Percentiles rank a stretch among this genome's conserved stretches.
These are phyloP conservation scores for Annulohypoxylon bovei DNA, from an alignment of 495 filamentous ascomycete genomes.

Conservation along the genomic window DNA sequence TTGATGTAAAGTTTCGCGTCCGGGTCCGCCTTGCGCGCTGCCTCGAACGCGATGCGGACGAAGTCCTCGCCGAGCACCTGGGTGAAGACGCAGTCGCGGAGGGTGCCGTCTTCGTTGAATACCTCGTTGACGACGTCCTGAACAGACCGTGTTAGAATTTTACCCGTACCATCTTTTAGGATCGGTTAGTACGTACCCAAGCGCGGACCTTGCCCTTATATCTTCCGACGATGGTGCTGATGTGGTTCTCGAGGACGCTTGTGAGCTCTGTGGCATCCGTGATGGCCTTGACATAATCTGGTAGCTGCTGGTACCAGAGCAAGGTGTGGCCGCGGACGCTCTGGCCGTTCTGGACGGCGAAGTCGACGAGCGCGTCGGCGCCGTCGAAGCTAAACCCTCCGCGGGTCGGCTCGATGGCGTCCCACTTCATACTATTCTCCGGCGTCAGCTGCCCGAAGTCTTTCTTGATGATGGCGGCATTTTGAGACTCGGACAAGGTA, in stretches of 20 bases:
- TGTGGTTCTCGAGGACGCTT: slow-evolving; percentile 56
- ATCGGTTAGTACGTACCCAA: slow-evolving; percentile 52
- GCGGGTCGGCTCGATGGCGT: slow-evolving; percentile 59
- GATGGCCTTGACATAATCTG: slow-evolving; percentile 59
- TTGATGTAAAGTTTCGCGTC: slow-evolving; percentile 72
- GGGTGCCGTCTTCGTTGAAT: slow-evolving; percentile 68
- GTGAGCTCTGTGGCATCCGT: slow-evolving; percentile 56
- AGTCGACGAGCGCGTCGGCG: slow-evolving; percentile 60
- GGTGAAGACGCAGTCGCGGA: slow-evolving; percentile 67
- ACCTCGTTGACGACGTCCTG: slow-evolving; percentile 73
- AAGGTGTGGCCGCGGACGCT: slow-evolving; percentile 63
- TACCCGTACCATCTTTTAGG: not conserved
- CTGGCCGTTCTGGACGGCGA: slow-evolving; percentile 57
- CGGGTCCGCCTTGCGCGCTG: slow-evolving; percentile 67
- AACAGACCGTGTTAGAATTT: not conserved
- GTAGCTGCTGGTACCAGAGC: slow-evolving; percentile 66
- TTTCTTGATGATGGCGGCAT: slow-evolving; percentile 59
- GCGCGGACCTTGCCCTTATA: slow-evolving; percentile 55
- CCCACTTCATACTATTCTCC: slow-evolving; percentile 65
- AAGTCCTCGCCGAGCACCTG: slow-evolving; percentile 65
- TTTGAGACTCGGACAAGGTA: slow-evolving; percentile 56
- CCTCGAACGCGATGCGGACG: slow-evolving; percentile 69
- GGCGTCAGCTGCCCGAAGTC: slow-evolving; percentile 66
- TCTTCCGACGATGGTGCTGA: slow-evolving; percentile 58
- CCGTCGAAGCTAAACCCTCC: slow-evolving; percentile 56